These are phyloP conservation scores for Lathyrus aphaca DNA, from an alignment of 306 rosid species.

Conservation along the genomic window DNA sequence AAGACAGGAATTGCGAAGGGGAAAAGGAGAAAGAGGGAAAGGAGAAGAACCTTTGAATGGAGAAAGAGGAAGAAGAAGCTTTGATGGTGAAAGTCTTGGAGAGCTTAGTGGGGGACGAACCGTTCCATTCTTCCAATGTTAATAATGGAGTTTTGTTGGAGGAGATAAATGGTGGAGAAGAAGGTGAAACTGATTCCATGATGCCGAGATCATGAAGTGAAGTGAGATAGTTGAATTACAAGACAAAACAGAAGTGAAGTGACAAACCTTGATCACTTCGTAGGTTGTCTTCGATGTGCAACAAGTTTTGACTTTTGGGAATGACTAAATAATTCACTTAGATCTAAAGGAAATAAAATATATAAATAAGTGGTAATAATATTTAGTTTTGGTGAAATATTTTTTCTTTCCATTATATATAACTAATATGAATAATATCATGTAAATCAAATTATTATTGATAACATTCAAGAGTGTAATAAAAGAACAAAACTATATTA, in stretches of 20 bases:
- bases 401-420: too few species aligned
- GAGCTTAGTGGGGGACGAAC: constrained; percentile 77
- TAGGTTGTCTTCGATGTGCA: not conserved
- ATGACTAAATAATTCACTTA: too few species aligned
- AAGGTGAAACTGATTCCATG: constrained; percentile 49
- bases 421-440: too few species aligned
- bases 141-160: constrained; percentile 32
- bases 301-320: too few species aligned
- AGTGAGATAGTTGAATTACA: not conserved
- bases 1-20: constrained; percentile 4
- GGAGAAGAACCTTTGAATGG: constrained; percentile 57
- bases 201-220: constrained; percentile 17
- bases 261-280: not conserved
- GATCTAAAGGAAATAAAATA: too few species aligned
- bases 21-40: not conserved
- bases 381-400: too few species aligned
- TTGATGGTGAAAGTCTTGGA: constrained; percentile 79
- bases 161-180: constrained; percentile 16
- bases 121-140: constrained; percentile 85
- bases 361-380: too few species aligned
- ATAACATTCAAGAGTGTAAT: too few species aligned
- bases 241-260: not conserved
- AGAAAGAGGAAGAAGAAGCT: constrained; percentile 60
- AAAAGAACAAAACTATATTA: too few species aligned
- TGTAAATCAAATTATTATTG: too few species aligned